These are phyloP conservation scores for Hygrophorus russula DNA, from an alignment of 768 basidiomycete genomes.

Conservation along the genomic window DNA sequence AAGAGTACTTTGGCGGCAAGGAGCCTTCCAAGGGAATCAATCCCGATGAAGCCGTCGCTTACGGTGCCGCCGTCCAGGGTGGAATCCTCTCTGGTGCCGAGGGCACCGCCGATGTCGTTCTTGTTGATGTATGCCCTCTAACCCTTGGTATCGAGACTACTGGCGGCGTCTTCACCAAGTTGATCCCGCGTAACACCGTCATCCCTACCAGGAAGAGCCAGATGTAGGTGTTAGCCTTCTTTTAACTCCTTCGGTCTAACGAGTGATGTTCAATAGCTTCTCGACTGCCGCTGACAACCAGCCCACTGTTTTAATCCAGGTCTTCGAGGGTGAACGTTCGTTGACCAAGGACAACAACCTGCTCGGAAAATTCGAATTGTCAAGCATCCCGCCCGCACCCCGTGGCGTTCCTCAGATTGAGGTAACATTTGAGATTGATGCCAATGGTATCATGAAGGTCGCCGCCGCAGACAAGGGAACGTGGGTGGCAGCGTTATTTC, in stretches of 20 bases:
- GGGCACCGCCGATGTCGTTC: constrained; percentile 80
- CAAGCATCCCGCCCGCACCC: constrained; percentile 86
- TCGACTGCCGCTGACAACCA: constrained; percentile 86
- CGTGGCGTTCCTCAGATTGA: constrained; percentile 97
- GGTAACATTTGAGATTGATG: constrained; percentile 92
- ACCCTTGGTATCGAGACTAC: constrained; percentile 99
- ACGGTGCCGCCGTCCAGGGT: constrained; percentile 97
- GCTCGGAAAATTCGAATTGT: constrained; percentile 94
- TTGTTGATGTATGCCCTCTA: constrained; percentile 94
- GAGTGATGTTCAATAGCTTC: constrained; percentile 31
- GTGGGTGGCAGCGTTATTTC: constrained; percentile 27
- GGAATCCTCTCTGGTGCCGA: constrained; percentile 95
- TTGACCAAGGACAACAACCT: constrained; percentile 98
- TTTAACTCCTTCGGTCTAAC: constrained; percentile 12
- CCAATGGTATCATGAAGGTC: constrained; percentile 94
- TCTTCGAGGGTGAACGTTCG: constrained; percentile 94
- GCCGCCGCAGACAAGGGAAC: constrained; percentile 91
- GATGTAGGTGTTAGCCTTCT: constrained; percentile 39
- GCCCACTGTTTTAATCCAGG: constrained; percentile 93
- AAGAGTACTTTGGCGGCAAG: constrained; percentile 94
- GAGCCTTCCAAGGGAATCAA: constrained; percentile 98
- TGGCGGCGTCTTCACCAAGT: constrained; percentile 95
- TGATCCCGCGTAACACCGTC: constrained; percentile 96
- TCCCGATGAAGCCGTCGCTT: constrained; percentile 98
- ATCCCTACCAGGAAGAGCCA: constrained; percentile 97